Conservation (phyloP, 164 flowering plant genomes). For the Berberis thunbergii region DNA sequence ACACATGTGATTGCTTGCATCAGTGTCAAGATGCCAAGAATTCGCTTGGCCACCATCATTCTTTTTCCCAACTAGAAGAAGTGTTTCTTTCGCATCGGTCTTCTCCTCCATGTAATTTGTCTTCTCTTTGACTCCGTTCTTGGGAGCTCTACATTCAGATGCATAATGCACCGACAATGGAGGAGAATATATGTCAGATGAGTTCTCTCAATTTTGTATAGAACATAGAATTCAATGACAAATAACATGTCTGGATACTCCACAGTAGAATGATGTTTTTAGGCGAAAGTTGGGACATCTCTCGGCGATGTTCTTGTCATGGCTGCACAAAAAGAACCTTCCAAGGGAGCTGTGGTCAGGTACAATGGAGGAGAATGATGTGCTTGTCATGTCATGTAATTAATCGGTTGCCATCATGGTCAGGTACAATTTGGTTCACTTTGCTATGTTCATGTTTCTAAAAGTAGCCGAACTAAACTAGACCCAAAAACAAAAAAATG, state of each 20-base stretch:
- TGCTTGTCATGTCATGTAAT: constrained; percentile 1
- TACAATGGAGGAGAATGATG: no score
- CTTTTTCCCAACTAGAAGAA: no score
- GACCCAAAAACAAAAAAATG: neutral
- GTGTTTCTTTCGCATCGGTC: no score
- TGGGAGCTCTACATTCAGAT: no score
- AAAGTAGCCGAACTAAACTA: neutral
- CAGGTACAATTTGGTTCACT: neutral
- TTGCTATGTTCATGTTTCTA: neutral
- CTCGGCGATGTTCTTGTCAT: neutral
- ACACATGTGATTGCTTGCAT: no score
- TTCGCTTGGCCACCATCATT: no score
- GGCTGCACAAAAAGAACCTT: neutral
- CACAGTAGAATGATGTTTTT: neutral
- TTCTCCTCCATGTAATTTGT: no score
- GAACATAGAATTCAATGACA: neutral
- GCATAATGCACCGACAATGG: neutral
- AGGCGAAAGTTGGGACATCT: neutral
- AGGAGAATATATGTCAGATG: neutral
- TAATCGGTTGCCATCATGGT: neutral
- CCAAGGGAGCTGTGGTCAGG: constrained; percentile 4
- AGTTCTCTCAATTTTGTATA: neutral
- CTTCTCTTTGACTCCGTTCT: no score
- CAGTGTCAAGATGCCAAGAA: no score
- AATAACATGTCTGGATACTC: constrained; percentile 1